These are phyloP conservation scores for Aspergillus intermedius DNA, from an alignment of 2,329 filamentous ascomycete genomes.

Conservation along the genomic window DNA sequence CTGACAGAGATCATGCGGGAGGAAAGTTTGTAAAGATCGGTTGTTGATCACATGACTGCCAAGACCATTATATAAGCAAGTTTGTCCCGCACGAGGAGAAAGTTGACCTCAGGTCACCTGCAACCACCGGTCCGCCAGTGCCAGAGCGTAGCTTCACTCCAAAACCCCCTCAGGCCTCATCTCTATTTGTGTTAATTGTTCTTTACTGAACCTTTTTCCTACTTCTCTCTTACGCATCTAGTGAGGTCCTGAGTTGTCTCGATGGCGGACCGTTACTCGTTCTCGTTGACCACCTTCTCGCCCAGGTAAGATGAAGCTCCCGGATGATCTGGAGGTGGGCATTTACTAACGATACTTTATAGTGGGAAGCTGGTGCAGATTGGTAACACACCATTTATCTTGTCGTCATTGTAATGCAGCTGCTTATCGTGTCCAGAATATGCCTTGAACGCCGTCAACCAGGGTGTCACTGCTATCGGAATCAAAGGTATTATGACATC, in stretches of 20 bases:
- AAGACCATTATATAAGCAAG: no score
- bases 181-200: not conserved
- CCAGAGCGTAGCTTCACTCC: constrained; percentile 25
- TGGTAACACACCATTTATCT: constrained; percentile 47
- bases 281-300: constrained; percentile 98
- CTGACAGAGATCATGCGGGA: no score
- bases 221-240: constrained; percentile 1
- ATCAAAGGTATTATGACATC: constrained; percentile 70
- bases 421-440: constrained; percentile 61
- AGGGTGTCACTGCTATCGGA: constrained; percentile 94
- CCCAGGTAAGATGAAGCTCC: constrained; percentile 61
- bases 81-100: no score
- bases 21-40: no score
- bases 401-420: not conserved
- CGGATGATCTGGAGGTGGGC: constrained; percentile 1
- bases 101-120: no score
- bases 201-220: not conserved
- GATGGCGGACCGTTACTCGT: constrained; percentile 99
- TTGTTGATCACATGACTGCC: no score
- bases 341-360: constrained; percentile 40
- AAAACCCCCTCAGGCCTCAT: constrained; percentile 5
- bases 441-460: constrained; percentile 97
- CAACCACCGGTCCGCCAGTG: no score
- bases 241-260: constrained; percentile 20
- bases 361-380: constrained; percentile 99